A percentile compares a stretch with the other conserved stretches of the same genome.
These are phyloP conservation scores for Harringtonia aguacate DNA, from an alignment of 2,329 filamentous ascomycete species.

Conservation along the genomic window DNA sequence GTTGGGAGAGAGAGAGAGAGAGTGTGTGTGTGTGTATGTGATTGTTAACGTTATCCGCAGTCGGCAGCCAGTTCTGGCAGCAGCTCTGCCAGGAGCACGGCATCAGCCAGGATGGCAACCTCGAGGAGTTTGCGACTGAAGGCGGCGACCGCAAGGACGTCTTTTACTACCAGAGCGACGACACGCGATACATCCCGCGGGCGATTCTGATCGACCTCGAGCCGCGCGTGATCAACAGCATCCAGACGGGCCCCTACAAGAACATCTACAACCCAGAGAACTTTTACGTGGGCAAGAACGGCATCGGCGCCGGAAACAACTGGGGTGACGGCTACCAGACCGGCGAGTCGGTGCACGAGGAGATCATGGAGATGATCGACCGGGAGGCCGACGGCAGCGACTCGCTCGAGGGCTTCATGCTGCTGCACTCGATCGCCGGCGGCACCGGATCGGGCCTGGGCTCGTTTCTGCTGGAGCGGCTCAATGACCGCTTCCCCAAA, in stretches of 20 bases:
- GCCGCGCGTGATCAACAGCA: conserved; percentile 82
- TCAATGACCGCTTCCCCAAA: conserved; percentile 97
- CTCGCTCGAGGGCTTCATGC: conserved; percentile 97
- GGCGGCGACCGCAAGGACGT: conserved; percentile 97
- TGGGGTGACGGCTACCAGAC: conserved; percentile 96
- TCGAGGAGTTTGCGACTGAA: conserved; percentile 95
- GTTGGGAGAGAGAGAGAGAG: too few relatives aligned
- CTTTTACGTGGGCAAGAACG: conserved; percentile 93
- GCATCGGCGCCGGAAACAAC: conserved; percentile 91
- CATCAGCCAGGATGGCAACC: conserved; percentile 92
- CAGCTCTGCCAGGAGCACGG: conserved; percentile 97
- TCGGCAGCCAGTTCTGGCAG: conserved; percentile 98
- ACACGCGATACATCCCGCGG: conserved; percentile 94
- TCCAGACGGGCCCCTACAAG: conserved; percentile 87
- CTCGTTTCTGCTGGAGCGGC: conserved; percentile 84
- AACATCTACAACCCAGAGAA: conserved; percentile 99
- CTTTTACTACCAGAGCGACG: conserved; percentile 99
- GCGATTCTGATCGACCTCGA: conserved; percentile 94
- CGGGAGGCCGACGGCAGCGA: conserved; percentile 96
- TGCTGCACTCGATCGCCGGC: conserved; percentile 94
- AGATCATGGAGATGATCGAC: conserved; percentile 99
- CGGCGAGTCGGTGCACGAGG: conserved; percentile 84
- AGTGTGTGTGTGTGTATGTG: conserved; percentile 2
- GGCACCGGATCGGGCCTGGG: conserved; percentile 94
- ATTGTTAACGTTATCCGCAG: conserved; percentile 35